Conservation (phyloP, 1,284 basidiomycete genomes). For the Athelia psychrophila region DNA sequence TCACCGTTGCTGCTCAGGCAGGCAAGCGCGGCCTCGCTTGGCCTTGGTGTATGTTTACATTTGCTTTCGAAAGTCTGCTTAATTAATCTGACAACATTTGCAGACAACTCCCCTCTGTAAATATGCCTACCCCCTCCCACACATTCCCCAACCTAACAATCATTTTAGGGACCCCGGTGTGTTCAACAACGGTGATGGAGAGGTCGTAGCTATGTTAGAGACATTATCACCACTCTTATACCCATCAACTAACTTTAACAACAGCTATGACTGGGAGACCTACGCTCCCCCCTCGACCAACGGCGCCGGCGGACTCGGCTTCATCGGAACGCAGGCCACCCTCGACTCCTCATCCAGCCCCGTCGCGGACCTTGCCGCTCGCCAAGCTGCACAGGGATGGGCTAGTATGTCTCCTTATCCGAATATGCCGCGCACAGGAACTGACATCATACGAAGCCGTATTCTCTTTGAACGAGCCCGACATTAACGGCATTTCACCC, state of each 20-base stretch:
- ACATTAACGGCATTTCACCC: constrained; percentile 22
- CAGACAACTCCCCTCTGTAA: constrained; percentile 12
- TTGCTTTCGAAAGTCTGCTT: not conserved
- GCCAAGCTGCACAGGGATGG: constrained; percentile 29
- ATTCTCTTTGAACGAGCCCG: constrained; percentile 35
- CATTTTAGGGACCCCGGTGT: constrained; percentile 23
- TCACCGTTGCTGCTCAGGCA: constrained; percentile 6
- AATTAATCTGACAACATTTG: not conserved
- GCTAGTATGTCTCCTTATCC: constrained; percentile 4
- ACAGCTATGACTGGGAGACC: constrained; percentile 36
- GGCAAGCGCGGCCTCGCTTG: constrained; percentile 13
- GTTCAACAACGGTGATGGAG: constrained; percentile 21
- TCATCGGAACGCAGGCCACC: constrained; percentile 38
- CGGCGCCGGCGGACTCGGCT: constrained; percentile 28
- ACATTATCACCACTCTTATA: not conserved
- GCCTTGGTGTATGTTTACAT: constrained; percentile 9
- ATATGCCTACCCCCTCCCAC: not conserved
- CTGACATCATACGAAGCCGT: constrained; percentile 22
- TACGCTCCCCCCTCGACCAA: constrained; percentile 26
- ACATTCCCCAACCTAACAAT: not conserved
- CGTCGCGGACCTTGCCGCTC: constrained; percentile 24
- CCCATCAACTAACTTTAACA: not conserved
- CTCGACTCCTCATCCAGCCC: constrained; percentile 33
- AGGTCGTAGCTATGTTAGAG: constrained; percentile 31
- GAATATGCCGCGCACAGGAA: not conserved